Evolutionary conservation across 176 grass and related monocot genomes (phyloP), one percentile per base, ranked within the genome.

Genomic region (Thalia dealbata): DNA sequence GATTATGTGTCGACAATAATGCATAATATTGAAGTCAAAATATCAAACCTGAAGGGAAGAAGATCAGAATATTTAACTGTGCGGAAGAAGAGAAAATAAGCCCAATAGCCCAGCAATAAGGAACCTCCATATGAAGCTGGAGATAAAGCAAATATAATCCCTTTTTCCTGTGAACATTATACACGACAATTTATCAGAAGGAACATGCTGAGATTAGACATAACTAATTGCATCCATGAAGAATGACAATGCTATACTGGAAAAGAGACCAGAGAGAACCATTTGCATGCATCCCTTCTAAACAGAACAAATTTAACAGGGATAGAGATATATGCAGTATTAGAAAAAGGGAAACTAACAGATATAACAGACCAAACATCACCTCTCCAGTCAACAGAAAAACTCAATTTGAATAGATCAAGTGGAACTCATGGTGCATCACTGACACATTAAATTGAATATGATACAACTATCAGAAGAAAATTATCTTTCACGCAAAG

Each of bases 61-160:
- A 99, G 85, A 80, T 90, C 60, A 28, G 52, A 72, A 76, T 46
- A 71, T 69, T 76, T 86, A 32, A 73, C 63, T 32, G 77, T 82
- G 61, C 73, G 67, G 76, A 78, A 86, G 45, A 91, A 54, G 23
- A 99, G 60, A 79, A 93, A 99, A 91, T 93, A 90, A 71, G 74
- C 60, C 87, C 85, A 99, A 79, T 99, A 99, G 75, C 95, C 90
- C 59, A 93, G 16, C 72, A 93, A 83, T 52, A 93, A 84, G 62
- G 71, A 93, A 61, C 78, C 87, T 30, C 78, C 82, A 81, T 93
- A 93, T 6, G 76, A 77, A 81, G 82, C 87, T 80, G 88, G 95
- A 26, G 95, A 99, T 32, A 99, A 68, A 85, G 87, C 88, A 99
- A 93, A 92, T 43, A 86, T 55, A 71, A 99, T 85, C 67, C 82